phyloP scores from a whole-genome alignment of 1,284 basidiomycete genomes.

The Apiotrichum sp. region DNA sequence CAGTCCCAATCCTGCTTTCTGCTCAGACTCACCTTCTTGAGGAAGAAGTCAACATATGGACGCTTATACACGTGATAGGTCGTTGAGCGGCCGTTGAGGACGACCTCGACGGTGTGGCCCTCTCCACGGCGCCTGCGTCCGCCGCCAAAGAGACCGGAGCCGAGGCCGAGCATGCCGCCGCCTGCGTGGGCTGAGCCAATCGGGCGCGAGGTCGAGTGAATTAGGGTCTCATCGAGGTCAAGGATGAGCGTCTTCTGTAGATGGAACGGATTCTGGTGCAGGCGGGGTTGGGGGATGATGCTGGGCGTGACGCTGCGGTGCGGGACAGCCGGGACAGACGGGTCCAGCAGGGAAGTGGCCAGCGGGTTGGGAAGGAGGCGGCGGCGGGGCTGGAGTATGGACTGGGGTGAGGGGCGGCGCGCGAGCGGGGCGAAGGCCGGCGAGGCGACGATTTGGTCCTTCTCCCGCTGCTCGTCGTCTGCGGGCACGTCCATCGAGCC shows the following conservation, averaged over 20 bases:
- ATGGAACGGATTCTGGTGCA: conserved; percentile 61
- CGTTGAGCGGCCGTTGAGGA: conserved; percentile 79
- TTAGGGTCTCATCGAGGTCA: conserved; percentile 95
- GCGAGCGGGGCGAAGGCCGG: conserved; percentile 3
- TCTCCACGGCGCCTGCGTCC: conserved; percentile 54
- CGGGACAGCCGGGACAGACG: conserved; percentile 46
- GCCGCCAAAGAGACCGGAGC: conserved; percentile 50
- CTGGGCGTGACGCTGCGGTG: conserved; percentile 13
- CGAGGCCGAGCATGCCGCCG: conserved; percentile 59
- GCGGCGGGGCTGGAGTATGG: conserved; percentile 10
- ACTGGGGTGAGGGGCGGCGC: conserved; percentile 3
- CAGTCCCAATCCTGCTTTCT: too few species aligned
- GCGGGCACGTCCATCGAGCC: conserved; percentile 9
- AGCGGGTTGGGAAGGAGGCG: conserved; percentile 41
- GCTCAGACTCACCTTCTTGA: conserved; percentile 66
- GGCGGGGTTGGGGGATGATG: conserved; percentile 30
- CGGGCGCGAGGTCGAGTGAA: conserved; percentile 88
- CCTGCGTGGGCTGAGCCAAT: conserved; percentile 47
- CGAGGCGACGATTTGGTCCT: conserved; percentile 6
- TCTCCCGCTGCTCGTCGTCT: conserved; percentile 24
- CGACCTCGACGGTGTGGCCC: conserved; percentile 92
- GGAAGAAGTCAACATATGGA: conserved; percentile 91
- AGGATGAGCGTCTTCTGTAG: conserved; percentile 86
- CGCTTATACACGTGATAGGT: conserved; percentile 98
- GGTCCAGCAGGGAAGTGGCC: conserved; percentile 37